Conservation (phyloP, 306 rosid genomes). For the Prunus mume region DNA sequence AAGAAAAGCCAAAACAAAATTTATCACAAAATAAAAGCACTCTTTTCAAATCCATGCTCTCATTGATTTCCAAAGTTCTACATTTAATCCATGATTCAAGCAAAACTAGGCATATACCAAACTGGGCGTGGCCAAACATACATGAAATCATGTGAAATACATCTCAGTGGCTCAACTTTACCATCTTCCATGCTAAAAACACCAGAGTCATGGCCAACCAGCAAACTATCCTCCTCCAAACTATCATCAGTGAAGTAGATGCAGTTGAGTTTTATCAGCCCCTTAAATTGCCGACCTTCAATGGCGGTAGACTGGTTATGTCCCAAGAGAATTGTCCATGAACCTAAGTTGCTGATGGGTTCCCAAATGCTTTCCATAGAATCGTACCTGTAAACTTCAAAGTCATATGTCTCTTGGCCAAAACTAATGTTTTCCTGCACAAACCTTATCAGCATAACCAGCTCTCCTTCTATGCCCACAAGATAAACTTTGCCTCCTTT, state of each 20-base stretch:
- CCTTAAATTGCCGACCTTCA: background rate
- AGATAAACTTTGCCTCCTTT: background rate
- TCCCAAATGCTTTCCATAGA: background rate
- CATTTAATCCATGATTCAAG: background rate
- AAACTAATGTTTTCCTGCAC: background rate
- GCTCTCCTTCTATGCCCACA: background rate
- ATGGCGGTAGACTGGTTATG: background rate
- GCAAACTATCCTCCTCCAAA: background rate
- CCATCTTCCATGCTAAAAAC: conserved; percentile 1
- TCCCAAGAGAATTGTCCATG: background rate
- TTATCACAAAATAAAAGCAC: too few relatives aligned
- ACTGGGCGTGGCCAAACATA: background rate
- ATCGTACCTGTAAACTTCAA: conserved; percentile 9
- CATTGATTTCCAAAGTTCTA: too few relatives aligned
- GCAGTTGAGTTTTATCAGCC: background rate
- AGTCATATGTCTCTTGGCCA: background rate
- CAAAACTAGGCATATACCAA: background rate
- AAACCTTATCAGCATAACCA: background rate
- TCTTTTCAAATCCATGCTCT: background rate
- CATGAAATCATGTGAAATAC: background rate
- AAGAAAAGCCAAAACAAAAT: too few relatives aligned
- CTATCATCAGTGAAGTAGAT: conserved; percentile 6
- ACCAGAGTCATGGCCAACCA: background rate
- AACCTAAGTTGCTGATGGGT: background rate
- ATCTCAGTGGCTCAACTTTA: background rate